Base-by-base conservation (phyloP, 1,284 basidiomycete genomes). In the Pholiota adiposa region DNA sequence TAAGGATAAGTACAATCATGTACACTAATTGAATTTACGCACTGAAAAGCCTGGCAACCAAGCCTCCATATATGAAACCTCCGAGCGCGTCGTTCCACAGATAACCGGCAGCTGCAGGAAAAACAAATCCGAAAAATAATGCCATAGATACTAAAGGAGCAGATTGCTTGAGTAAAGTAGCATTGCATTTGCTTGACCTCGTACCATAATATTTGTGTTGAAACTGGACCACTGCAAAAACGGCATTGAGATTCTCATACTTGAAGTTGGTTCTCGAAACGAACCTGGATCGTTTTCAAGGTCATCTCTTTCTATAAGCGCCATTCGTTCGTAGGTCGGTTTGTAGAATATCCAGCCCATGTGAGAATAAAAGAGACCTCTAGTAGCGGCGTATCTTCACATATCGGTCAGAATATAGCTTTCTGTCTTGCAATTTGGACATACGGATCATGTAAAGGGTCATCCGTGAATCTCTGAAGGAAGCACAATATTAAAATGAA, bases 261-360 rank as follows among this genome's bases (percentile, higher is more conserved):
- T 5, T n/a, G 4, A 46, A 49, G 12, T 40, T 21, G 14, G 43
- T 9, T 4, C 19, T 21, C 19, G 34, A 9, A 21, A 59, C 79
- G 43, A 60, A 89, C 90, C 85, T 54, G 85, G 82, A 70, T 93
- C 92, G 19, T 72, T 76, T 18, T 90, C 85, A n/a, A 93, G 77
- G 67, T 94, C 91, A 33, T 84, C 82, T 50, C 81, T 77, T 59
- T 93, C 90, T 23, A 94, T 83, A 2, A 85, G 70, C 31, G 80
- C 76, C 75, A 93, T 78, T 31, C 84, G 79, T 40, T 84, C 79
- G 65, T 93, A 93, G 6, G 72, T 82, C 0, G 89, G 85, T 69
- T 92, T 91, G 75, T 80, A 87, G 71, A 93, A 93, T 67, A 93
- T 93, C 91, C 92, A 94, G 8, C 92, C 92, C 77, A 92, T 84